Base-by-base conservation (phyloP, 371 early-diverging fungal species). In the Rhizopus delemar region DNA sequence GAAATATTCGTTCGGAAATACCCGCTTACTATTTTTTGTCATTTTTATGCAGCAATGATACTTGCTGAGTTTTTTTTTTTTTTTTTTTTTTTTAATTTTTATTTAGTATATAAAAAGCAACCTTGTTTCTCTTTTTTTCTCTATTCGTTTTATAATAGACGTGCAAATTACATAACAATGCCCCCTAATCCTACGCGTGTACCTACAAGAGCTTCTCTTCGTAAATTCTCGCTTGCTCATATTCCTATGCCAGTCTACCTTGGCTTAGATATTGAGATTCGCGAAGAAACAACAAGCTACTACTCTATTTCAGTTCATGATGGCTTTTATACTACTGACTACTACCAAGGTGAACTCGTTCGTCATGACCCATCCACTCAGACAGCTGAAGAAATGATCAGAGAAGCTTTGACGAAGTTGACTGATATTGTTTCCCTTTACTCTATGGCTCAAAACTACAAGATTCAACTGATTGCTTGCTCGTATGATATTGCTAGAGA, bases 271-370 rank as follows among this genome's bases (percentile, higher is more conserved):
- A 71, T 88, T 32, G 75, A 81, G 43, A 53, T 78, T 15, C 62
- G 65, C 31, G 58, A 62, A 29, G 59, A 70, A 34, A 59, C 63
- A 13, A 62, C 50, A 4, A 63, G 59, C 28, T 39, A 54, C 5
- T 85, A 77, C 51, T 59, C 81, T 33, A 66, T 86, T 35, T 84
- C 80, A 12, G 74, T 81, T 2, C 83, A 87, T 53, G 86, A 87
- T 65, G 88, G 86, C n/a, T 73, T 74, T 56, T 87, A 81, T 41
- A 65, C 73, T 28, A 75, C 76, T 12, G 84, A 84, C 46, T 82
- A 71, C 43, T 80, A 79, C 60, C 51, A 66, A 28, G 82, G 80
- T 2, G 58, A 65, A 16, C 60, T 75, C n/a, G 41, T 57, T 0
- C 31, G 49, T 8, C 59, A 73, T 29, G 67, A 57, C 33, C 12